Conservation (phyloP, 2,329 filamentous ascomycete species). For the Botrytis fragariae region DNA sequence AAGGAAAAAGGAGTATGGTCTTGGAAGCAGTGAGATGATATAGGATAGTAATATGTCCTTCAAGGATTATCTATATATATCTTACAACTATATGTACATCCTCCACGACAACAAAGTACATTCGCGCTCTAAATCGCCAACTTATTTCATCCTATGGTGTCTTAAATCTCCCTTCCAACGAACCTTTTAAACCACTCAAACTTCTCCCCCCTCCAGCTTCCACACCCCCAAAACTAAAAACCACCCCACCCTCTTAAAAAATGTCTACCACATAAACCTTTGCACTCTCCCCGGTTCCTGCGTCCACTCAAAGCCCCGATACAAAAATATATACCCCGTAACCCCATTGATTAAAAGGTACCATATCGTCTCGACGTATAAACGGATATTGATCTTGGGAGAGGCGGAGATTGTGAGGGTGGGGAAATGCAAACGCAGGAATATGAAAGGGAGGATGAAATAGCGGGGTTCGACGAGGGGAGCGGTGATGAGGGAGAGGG, state of each 20-base stretch:
- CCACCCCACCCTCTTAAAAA: no score
- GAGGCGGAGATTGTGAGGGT: conserved; percentile 46
- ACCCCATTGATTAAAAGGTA: conserved; percentile 61
- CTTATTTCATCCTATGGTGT: background rate
- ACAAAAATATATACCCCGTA: conserved; percentile 71
- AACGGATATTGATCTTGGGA: background rate
- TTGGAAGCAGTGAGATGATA: background rate
- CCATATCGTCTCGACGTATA: conserved; percentile 65
- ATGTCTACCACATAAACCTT: conserved; percentile 76
- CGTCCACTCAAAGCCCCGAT: conserved; percentile 62
- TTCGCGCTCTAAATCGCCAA: background rate
- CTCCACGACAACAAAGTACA: background rate
- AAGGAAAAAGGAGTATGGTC: background rate
- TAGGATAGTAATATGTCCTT: background rate
- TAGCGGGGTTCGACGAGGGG: conserved; percentile 94
- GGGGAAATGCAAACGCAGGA: conserved; percentile 82
- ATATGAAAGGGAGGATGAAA: conserved; percentile 91
- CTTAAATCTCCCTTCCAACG: background rate
- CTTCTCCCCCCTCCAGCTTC: background rate
- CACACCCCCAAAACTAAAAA: background rate
- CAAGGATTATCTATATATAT: background rate
- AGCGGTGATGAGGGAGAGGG: conserved; percentile 79
- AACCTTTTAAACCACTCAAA: background rate
- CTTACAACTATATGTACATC: background rate
- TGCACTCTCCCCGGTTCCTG: conserved; percentile 55